phyloP scores from a whole-genome alignment of 192 early-diverging fungal genomes.

The Gamsiella multidivaricata region DNA sequence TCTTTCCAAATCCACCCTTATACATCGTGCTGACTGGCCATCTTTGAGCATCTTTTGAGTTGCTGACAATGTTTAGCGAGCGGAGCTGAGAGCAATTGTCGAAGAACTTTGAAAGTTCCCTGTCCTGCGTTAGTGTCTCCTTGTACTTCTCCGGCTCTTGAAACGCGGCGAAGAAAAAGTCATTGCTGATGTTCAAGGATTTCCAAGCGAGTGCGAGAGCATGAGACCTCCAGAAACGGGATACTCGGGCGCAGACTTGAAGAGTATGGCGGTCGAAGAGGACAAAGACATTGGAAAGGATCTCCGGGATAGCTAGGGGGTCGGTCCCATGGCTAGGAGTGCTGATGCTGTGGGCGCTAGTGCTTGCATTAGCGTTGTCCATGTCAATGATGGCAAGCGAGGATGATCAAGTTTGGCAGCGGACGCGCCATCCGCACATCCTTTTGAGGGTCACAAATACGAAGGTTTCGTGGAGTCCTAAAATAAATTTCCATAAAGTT shows the following conservation, averaged over 20 bases:
- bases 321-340: slow-evolving; percentile 3
- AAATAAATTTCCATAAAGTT: too few relatives aligned
- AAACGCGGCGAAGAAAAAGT: not conserved
- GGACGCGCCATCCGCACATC: too few relatives aligned
- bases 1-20: too few relatives aligned
- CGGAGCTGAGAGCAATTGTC: too few relatives aligned
- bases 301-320: slow-evolving; percentile 4
- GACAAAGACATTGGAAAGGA: slow-evolving; percentile 4
- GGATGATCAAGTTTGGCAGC: too few relatives aligned
- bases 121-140: not conserved
- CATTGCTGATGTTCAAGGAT: not conserved
- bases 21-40: too few relatives aligned
- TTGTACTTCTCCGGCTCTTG: not conserved
- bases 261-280: slow-evolving; percentile 9
- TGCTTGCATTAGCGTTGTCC: too few relatives aligned
- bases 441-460: too few relatives aligned
- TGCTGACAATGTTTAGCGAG: not conserved
- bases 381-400: too few relatives aligned
- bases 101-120: not conserved
- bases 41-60: too few relatives aligned
- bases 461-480: too few relatives aligned
- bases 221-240: slow-evolving; percentile 7
- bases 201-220: not conserved
- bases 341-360: too few relatives aligned
- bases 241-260: slow-evolving; percentile 3